These are phyloP conservation scores for Groenewaldozyma auringiensis DNA, from an alignment of 1,139 yeast genomes.

Conservation along the genomic window DNA sequence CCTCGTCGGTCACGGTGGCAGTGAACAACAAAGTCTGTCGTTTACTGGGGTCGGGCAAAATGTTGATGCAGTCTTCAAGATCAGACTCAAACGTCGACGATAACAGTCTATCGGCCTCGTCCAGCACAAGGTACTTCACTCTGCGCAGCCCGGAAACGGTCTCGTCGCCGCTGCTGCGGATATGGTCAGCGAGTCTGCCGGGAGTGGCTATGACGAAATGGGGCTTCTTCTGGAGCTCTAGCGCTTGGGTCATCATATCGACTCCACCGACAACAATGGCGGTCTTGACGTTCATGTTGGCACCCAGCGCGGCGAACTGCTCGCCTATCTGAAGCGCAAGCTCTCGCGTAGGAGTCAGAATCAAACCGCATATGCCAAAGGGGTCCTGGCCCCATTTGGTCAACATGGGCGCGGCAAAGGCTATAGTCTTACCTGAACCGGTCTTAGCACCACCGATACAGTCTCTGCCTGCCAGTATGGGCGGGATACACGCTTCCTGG, in stretches of 20 bases:
- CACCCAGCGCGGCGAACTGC: slow-evolving; percentile 89
- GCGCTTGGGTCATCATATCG: slow-evolving; percentile 79
- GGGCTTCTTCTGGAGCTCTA: slow-evolving; percentile 73
- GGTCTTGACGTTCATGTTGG: slow-evolving; percentile 75
- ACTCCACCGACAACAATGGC: slow-evolving; percentile 90
- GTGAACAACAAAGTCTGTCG: slow-evolving; percentile 89
- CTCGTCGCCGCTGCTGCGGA: slow-evolving; percentile 82
- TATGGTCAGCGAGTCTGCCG: slow-evolving; percentile 92
- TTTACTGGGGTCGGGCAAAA: slow-evolving; percentile 59
- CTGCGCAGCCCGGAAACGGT: slow-evolving; percentile 71
- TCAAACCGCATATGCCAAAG: slow-evolving; percentile 78
- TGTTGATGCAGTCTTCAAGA: slow-evolving; percentile 56
- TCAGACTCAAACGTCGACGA: slow-evolving; percentile 81
- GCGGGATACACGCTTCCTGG: slow-evolving; percentile 84
- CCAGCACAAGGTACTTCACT: slow-evolving; percentile 74
- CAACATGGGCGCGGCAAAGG: slow-evolving; percentile 95
- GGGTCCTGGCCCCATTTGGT: slow-evolving; percentile 95
- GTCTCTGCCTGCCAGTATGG: slow-evolving; percentile 72
- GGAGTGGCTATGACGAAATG: slow-evolving; percentile 97
- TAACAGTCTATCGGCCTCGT: slow-evolving; percentile 90
- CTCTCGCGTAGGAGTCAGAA: slow-evolving; percentile 91
- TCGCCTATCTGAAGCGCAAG: slow-evolving; percentile 95
- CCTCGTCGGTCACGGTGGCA: slow-evolving; percentile 94
- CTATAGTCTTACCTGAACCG: slow-evolving; percentile 96
- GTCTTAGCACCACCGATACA: slow-evolving; percentile 98